A percentile compares a stretch with the other conserved stretches of the same genome.
phyloP scores from a whole-genome alignment of 805 yeast genomes.

The Candida insectorum region DNA sequence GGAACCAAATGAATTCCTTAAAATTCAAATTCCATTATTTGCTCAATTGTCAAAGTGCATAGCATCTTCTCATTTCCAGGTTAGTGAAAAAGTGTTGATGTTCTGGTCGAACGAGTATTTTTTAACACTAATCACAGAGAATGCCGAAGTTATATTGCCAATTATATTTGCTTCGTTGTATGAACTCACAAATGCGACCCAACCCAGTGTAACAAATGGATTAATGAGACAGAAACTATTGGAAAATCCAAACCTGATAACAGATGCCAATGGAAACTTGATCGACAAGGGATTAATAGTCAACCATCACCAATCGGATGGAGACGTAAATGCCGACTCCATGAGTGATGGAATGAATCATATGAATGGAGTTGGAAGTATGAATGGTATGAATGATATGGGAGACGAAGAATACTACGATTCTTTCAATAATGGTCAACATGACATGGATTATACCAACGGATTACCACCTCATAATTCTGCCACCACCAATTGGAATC shows the following conservation, averaged over 20 bases:
- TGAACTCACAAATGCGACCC: constrained; percentile 63
- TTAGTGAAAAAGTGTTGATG: constrained; percentile 89
- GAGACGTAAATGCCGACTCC: constrained; percentile 4
- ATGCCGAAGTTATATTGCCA: constrained; percentile 88
- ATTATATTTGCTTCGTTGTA: constrained; percentile 87
- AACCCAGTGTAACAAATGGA: constrained; percentile 42
- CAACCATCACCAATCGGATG: constrained; percentile 8
- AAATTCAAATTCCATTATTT: constrained; percentile 88
- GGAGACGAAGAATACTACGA: constrained; percentile 45
- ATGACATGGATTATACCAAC: constrained; percentile 28
- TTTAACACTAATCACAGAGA: constrained; percentile 83
- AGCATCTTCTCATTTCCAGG: constrained; percentile 94
- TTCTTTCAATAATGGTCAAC: constrained; percentile 28
- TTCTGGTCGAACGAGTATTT: constrained; percentile 96
- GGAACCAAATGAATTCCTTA: constrained; percentile 88
- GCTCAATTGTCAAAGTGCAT: constrained; percentile 94
- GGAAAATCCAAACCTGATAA: constrained; percentile 35
- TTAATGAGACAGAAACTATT: constrained; percentile 33
- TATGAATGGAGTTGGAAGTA: constrained; percentile 12
- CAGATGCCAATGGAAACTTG: constrained; percentile 42
- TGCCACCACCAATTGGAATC: constrained; percentile 77
- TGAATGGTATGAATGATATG: constrained; percentile 27
- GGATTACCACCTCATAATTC: constrained; percentile 41
- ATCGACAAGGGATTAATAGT: constrained; percentile 36
- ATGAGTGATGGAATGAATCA: constrained; percentile 8